Evolutionary conservation across 768 basidiomycete genomes (phyloP).

Genomic region (Mycena rosella): DNA sequence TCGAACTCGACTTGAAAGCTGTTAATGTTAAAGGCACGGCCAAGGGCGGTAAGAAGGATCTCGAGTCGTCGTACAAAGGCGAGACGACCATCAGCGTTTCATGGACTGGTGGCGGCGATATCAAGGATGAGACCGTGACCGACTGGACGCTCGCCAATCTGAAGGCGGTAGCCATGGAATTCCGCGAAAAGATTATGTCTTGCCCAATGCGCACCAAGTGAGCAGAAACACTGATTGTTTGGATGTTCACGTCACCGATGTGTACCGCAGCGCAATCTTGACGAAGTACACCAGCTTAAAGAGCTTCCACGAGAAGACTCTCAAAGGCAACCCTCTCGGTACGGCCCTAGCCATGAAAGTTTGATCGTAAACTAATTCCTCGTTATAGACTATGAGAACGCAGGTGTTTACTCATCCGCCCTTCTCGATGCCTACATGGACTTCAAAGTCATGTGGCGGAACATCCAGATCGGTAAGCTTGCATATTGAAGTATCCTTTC

Average conservation of each 20-base stretch:
- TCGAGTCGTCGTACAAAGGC: background rate
- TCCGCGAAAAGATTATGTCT: conserved; percentile 19
- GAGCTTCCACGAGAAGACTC: conserved; percentile 21
- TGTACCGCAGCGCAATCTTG: conserved; percentile 19
- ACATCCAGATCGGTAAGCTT: too few species aligned
- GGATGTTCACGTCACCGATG: too few species aligned
- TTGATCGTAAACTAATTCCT: too few species aligned
- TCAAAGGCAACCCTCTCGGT: conserved; percentile 10
- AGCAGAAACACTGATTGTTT: too few species aligned
- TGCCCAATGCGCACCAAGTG: conserved; percentile 21
- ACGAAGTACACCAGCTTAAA: conserved; percentile 24
- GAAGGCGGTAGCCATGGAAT: conserved; percentile 17
- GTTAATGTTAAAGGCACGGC: too few species aligned
- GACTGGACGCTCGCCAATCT: conserved; percentile 20
- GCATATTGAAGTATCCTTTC: too few species aligned
- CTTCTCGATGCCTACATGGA: conserved; percentile 29
- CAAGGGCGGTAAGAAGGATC: too few species aligned
- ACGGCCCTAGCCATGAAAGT: background rate
- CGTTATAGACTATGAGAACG: conserved; percentile 17
- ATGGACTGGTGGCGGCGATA: conserved; percentile 19
- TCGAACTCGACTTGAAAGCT: background rate
- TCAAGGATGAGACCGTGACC: conserved; percentile 7
- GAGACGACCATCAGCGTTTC: conserved; percentile 19
- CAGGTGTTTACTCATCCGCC: conserved; percentile 17
- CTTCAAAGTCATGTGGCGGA: conserved; percentile 23